These are phyloP conservation scores for Aspergillus clavatus DNA, from an alignment of 2,329 filamentous ascomycete genomes.

Conservation along the genomic window DNA sequence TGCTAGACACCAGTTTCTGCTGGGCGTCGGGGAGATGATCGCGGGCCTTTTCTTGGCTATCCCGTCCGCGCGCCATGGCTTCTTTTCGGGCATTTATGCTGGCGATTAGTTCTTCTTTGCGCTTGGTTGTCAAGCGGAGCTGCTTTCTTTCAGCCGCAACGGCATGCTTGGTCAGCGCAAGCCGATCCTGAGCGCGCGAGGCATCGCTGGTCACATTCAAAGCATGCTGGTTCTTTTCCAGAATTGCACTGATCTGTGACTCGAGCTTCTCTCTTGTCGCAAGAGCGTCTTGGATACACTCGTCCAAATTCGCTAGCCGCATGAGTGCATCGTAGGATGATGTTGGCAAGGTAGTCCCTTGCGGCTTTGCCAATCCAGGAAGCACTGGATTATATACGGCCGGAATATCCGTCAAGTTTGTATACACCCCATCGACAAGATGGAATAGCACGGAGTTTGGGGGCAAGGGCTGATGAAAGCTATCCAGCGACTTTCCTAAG, in stretches of 20 bases:
- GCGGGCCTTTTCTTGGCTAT: constrained; percentile 54
- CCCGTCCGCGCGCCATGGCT: constrained; percentile 62
- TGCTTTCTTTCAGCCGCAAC: constrained; percentile 62
- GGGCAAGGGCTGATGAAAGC: constrained; percentile 67
- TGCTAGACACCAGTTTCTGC: constrained; percentile 55
- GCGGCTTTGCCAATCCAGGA: constrained; percentile 34
- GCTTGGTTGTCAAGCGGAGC: constrained; percentile 57
- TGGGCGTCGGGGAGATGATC: constrained; percentile 59
- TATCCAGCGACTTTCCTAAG: constrained; percentile 62
- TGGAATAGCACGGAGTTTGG: constrained; percentile 81
- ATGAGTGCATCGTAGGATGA: constrained; percentile 86
- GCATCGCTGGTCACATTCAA: constrained; percentile 29
- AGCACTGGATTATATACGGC: constrained; percentile 31
- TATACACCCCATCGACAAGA: constrained; percentile 81
- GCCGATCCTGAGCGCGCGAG: constrained; percentile 38
- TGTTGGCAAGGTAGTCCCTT: constrained; percentile 53
- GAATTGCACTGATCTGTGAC: constrained; percentile 64
- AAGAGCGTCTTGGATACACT: constrained; percentile 84
- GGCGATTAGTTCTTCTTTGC: constrained; percentile 61
- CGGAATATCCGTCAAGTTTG: constrained; percentile 63
- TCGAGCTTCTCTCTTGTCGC: constrained; percentile 69
- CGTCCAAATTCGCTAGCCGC: constrained; percentile 80
- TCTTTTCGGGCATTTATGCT: constrained; percentile 62
- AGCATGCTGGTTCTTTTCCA: constrained; percentile 34
- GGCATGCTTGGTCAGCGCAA: constrained; percentile 43